Evolutionary conservation across 208 protist species (phyloP), one percentile per base, ranked within the genome.

Genomic region (Leishmania guyanensis): DNA sequence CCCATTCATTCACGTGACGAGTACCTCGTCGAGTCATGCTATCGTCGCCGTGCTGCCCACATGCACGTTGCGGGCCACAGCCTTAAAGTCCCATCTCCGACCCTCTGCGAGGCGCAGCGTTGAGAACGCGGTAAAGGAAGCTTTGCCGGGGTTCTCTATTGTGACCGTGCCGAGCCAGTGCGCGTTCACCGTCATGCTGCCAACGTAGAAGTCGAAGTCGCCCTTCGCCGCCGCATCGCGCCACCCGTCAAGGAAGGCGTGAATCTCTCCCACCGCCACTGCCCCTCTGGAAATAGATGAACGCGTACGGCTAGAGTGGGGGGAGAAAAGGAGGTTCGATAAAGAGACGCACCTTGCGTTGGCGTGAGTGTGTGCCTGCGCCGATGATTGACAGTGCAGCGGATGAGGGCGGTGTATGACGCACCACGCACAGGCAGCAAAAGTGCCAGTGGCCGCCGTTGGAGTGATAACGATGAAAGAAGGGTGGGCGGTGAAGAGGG

Each of bases 1-100:
- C 0, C 29, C 72, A 58, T 83, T 83, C 79, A 83, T 78, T 50
- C 48, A 72, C 33, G 71, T 78, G 50, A 72, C 72, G 5, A 83
- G 79, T 46, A 83, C 72, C 70, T 83, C 79, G 56, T 83, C 72
- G 53, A 83, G 64, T 53, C 79, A 83, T 4, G 79, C 72, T 9
- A 83, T 53, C 9, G 54, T 78, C 14, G 70, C 72, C 29, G 8
- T 46, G 12, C 29, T 2, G 51, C 36, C 0, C 46, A 78, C 64
- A 69, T 71, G 72, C 22, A 74, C 58, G 33, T 78, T 78, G 29
- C 79, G 72, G 71, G 71, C 36, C 72, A 78, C 72, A 43, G 71
- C 62, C 16, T 48, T 83, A 33, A 73, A 83, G 64, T 74, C 62
- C 62, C 79, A 83, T n/a, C 56, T 51, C 60, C 56, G 5, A 0